Percentiles rank a stretch among this genome's conserved stretches.
phyloP scores from a whole-genome alignment of 2,329 filamentous ascomycete species.

The Hymenoscyphus fraxineus region DNA sequence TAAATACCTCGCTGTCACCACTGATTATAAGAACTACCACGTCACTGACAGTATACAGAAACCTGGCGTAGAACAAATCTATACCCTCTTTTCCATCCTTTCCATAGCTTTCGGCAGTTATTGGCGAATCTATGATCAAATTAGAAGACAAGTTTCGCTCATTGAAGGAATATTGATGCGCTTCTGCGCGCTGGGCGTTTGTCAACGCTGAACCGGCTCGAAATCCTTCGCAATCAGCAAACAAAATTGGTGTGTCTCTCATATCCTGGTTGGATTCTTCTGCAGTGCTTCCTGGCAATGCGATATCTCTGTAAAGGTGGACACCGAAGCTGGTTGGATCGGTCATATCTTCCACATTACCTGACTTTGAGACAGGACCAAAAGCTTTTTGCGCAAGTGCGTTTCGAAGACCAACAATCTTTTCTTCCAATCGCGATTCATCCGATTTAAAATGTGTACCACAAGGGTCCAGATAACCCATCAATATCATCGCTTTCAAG shows the following conservation, averaged over 20 bases:
- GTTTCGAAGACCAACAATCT: slow-evolving; percentile 8
- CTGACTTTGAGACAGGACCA: slow-evolving; percentile 19
- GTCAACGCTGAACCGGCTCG: slow-evolving; percentile 18
- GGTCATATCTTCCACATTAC: slow-evolving; percentile 13
- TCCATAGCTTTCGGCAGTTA: slow-evolving; percentile 15
- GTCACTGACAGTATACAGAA: slow-evolving; percentile 28
- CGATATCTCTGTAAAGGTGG: slow-evolving; percentile 23
- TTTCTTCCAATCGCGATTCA: slow-evolving; percentile 3
- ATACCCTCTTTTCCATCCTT: slow-evolving; percentile 21
- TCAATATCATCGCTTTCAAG: slow-evolving; percentile 24
- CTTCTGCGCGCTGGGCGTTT: slow-evolving; percentile 15
- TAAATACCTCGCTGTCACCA: slow-evolving; percentile 15
- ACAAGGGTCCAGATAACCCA: slow-evolving; percentile 16
- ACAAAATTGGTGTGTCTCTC: slow-evolving; percentile 20
- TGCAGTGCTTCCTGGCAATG: not conserved
- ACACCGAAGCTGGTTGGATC: slow-evolving; percentile 26
- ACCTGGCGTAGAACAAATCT: slow-evolving; percentile 27
- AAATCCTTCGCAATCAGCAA: slow-evolving; percentile 28
- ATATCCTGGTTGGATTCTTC: not conserved
- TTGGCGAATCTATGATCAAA: slow-evolving; percentile 10
- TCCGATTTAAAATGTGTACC: slow-evolving; percentile 7
- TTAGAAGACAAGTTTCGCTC: not conserved
- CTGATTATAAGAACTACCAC: slow-evolving; percentile 28
- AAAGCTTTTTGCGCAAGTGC: slow-evolving; percentile 9
- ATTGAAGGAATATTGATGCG: not conserved